These are phyloP conservation scores for Diaporthe citriasiana DNA, from an alignment of 2,329 filamentous ascomycete species.

Conservation along the genomic window DNA sequence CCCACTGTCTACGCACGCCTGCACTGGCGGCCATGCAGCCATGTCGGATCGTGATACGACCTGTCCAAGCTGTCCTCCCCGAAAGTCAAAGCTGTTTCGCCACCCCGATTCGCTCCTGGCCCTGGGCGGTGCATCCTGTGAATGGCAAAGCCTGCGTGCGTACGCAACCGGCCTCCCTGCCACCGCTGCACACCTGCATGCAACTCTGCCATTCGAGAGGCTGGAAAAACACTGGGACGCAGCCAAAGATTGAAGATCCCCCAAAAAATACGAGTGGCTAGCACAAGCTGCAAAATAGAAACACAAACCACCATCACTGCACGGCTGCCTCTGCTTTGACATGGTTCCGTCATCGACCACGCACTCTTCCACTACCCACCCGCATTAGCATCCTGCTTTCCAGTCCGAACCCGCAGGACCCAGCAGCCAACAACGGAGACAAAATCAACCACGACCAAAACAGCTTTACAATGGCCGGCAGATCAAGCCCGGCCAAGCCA, in stretches of 20 bases:
- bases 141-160: slow-evolving; percentile 14
- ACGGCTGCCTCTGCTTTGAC: slow-evolving; percentile 22
- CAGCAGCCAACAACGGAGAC: slow-evolving; percentile 1
- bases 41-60: slow-evolving; percentile 33
- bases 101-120: slow-evolving; percentile 27
- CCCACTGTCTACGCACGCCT: slow-evolving; percentile 24
- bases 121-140: slow-evolving; percentile 22
- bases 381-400: neutral
- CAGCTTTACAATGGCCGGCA: slow-evolving; percentile 13
- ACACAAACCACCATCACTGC: slow-evolving; percentile 25
- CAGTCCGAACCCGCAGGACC: slow-evolving; percentile 4
- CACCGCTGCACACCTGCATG: slow-evolving; percentile 29
- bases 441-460: slow-evolving; percentile 22
- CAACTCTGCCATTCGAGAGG: slow-evolving; percentile 34
- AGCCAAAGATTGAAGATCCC: slow-evolving; percentile 16
- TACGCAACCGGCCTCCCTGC: slow-evolving; percentile 25
- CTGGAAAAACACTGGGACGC: slow-evolving; percentile 29
- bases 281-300: slow-evolving; percentile 34
- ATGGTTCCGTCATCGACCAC: slow-evolving; percentile 31
- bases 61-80: slow-evolving; percentile 12
- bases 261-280: slow-evolving; percentile 37
- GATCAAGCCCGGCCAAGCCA: slow-evolving; percentile 4
- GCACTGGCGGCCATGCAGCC: slow-evolving; percentile 21
- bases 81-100: slow-evolving; percentile 12
- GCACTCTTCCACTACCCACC: neutral